Base-by-base conservation (phyloP, 2,329 filamentous ascomycete genomes). In the Raffaelea arxii region DNA sequence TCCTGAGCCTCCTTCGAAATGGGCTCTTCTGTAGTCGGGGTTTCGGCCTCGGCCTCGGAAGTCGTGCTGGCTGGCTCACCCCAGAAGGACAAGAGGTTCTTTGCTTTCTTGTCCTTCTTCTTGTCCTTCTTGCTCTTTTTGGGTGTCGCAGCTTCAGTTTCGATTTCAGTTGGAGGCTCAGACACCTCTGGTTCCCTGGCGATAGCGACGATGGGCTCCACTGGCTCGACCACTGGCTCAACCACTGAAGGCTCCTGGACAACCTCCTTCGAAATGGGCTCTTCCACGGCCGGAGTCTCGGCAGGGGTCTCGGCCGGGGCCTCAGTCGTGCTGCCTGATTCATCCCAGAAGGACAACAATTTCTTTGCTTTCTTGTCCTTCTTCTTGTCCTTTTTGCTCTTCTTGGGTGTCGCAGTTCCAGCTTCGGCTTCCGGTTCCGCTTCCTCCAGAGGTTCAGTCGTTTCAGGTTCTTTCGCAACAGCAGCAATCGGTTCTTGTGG, bases 331-430 rank as follows among this genome's bases (percentile, higher is more conserved):
- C 27, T 32, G 27, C 27, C 27, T 32, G 9, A 10, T 9, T 9
- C 9, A 16, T 32, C 27, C 27, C 16, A 10, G 27, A 16, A 9
- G 16, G 27, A 32, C 10, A 16, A 32, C 10, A 32, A 10, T 10
- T 32, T 16, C 27, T 32, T 32, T 9, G 27, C 9, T 16, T 32
- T 32, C 9, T 10, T 32, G 27, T 32, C 27, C 40, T 46, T 47
- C n/a, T 32, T 49, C 30, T 37, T 48, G 23, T 42, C 39, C 38
- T 48, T 48, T 38, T 48, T 48, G 27, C 19, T 25, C n/a, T 30
- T 25, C 42, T 45, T 48, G 10, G 7, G 21, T 10, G 19, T 39
- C 12, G 37, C 18, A 18, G n/a, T 9, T 18, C 18, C 9, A 30
- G 27, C 27, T 30, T 30, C 27, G 9, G 27, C 9, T 16, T 30